phyloP scores from a whole-genome alignment of 768 basidiomycete species.

The Candolleomyces eurysporus region DNA sequence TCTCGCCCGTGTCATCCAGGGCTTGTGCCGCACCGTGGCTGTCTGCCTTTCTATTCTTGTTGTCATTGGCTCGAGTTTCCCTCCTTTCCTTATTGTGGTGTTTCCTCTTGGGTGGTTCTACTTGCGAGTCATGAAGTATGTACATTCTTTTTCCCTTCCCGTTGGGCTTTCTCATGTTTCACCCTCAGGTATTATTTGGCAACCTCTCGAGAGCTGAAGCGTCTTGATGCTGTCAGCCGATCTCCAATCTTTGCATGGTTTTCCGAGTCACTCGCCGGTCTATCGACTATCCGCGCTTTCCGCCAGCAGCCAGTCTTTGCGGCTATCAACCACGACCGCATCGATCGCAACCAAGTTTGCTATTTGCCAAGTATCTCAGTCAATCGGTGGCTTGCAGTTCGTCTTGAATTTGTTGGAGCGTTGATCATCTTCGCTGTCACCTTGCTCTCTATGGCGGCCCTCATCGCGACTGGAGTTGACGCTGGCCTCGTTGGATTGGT shows the following conservation, averaged over 20 bases:
- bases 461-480: conserved; percentile 77
- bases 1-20: conserved; percentile 73
- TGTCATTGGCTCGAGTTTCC: conserved; percentile 82
- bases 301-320: conserved; percentile 67
- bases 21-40: conserved; percentile 63
- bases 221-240: conserved; percentile 83
- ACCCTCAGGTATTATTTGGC: conserved; percentile 77
- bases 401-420: conserved; percentile 82
- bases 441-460: conserved; percentile 59
- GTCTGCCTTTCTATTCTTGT: conserved; percentile 56
- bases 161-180: background rate
- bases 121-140: conserved; percentile 73
- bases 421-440: conserved; percentile 77
- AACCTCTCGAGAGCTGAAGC: conserved; percentile 85
- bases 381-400: conserved; percentile 82
- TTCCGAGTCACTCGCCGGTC: conserved; percentile 70
- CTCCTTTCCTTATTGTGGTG: conserved; percentile 74
- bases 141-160: background rate
- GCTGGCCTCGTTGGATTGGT: conserved; percentile 87
- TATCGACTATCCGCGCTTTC: conserved; percentile 84
- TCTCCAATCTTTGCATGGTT: conserved; percentile 93
- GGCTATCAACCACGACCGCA: conserved; percentile 63
- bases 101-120: conserved; percentile 82
- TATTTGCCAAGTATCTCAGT: conserved; percentile 69
- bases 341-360: conserved; percentile 86